Base-by-base conservation (phyloP, 2,329 filamentous ascomycete species). In the Rhynchosporium secalis region DNA sequence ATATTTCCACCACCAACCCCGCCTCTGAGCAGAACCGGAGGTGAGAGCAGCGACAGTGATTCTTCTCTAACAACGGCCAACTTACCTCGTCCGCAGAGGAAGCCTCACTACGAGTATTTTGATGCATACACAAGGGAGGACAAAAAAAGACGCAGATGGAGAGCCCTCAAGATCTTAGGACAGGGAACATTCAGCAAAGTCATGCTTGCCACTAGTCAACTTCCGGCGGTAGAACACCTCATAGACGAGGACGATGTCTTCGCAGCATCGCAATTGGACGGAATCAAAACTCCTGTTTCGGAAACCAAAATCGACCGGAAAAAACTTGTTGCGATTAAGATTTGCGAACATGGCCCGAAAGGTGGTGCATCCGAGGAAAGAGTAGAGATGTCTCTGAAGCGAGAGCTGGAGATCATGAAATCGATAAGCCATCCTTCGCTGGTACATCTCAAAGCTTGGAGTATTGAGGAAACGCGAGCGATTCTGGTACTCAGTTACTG, bases 141-240 rank as follows among this genome's bases (percentile, higher is more conserved):
- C 62, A 78, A 85, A 67, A 92, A 93, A 74, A 81, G 86, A 26
- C 86, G 89, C 61, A 82, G 86, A 67, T 99, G 95, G 86, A 85
- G 90, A 68, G 89, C 89, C 12, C 78, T 99, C 45, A 88, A 90
- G 62, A 79, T 88, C 67, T 83, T 99, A 5, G 95, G 95, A 4
- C 91, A 96, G 71, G 95, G 95, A 43, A 97, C 95, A 0, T 99
- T 99, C 75, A 97, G 93, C 74, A 91, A 91, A 72, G 95, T 99
- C 26, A 89, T 96, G 77, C 81, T 99, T 47, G 95, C 93, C 4
- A 96, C 93, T 10, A 92, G 90, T 71, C 86, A 96, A 72, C 83
- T 86, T 46, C 76, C 79, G 10, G 74, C 80, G 9, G 80, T 82
- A 0, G 78, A 80, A 33, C 76, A 79, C 41, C 65, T 69, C 12